Conservation (phyloP, 225 moss, liverwort and hornwort species). For the Straminergon stramineum region DNA sequence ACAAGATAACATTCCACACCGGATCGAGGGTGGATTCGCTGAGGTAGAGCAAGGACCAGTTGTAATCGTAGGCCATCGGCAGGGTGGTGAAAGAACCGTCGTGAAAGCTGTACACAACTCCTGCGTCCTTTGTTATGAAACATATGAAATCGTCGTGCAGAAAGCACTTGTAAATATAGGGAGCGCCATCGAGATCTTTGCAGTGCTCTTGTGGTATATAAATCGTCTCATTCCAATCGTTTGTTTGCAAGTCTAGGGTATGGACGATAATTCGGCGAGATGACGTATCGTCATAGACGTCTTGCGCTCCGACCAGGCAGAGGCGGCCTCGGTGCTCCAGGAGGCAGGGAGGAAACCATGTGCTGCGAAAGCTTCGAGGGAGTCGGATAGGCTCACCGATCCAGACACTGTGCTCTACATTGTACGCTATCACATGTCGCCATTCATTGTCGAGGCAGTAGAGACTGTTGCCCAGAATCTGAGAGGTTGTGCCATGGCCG, state of each 20-base stretch:
- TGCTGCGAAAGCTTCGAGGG: conserved; percentile 34
- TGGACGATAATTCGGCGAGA: conserved; percentile 36
- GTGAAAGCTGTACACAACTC: conserved; percentile 24
- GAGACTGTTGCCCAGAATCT: conserved; percentile 27
- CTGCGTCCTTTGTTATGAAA: conserved; percentile 38
- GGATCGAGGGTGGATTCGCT: conserved; percentile 43
- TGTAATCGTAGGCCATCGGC: conserved; percentile 17
- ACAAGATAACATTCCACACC: conserved; percentile 26
- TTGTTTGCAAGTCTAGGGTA: conserved; percentile 8
- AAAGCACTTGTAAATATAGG: conserved; percentile 39
- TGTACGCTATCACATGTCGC: conserved; percentile 36
- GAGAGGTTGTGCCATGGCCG: conserved; percentile 46
- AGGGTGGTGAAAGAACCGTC: conserved; percentile 26
- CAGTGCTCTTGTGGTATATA: conserved; percentile 18
- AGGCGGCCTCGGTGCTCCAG: conserved; percentile 34
- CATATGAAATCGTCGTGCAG: conserved; percentile 35
- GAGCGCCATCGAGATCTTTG: conserved; percentile 24
- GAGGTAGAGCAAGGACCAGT: conserved; percentile 40
- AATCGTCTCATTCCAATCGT: conserved; percentile 13
- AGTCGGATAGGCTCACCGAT: conserved; percentile 23
- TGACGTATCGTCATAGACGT: conserved; percentile 12
- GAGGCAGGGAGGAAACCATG: conserved; percentile 49
- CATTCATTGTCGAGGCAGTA: conserved; percentile 49
- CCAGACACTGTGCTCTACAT: conserved; percentile 21
- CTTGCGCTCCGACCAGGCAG: conserved; percentile 36